Evolutionary conservation across 2,329 filamentous ascomycete species (phyloP).

Genomic region (Basipetospora chlamydospora): DNA sequence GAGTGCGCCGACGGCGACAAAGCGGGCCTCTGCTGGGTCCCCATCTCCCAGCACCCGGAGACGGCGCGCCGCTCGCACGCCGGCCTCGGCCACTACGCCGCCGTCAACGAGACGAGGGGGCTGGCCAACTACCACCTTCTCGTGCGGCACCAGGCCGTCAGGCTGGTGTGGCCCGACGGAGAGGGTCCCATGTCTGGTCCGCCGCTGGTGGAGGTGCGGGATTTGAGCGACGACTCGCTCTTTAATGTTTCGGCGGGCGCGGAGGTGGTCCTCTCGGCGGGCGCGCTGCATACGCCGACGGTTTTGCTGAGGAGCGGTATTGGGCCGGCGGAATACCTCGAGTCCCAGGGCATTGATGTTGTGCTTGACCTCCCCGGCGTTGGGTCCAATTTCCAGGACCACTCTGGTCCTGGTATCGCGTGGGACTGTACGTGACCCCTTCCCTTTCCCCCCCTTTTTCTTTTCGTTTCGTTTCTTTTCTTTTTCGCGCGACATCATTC

Average conservation of each 20-base stretch:
- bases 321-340: conserved; percentile 23
- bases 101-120: conserved; percentile 10
- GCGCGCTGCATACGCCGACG: conserved; percentile 33
- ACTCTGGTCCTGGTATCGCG: conserved; percentile 21
- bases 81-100: conserved; percentile 16
- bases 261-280: conserved; percentile 32
- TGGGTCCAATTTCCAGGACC: conserved; percentile 44
- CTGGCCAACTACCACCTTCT: conserved; percentile 13
- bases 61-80: conserved; percentile 15
- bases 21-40: conserved; percentile 3
- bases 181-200: conserved; percentile 5
- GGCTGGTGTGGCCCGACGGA: conserved; percentile 8
- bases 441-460: background rate
- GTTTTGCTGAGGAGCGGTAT: conserved; percentile 36
- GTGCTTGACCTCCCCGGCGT: conserved; percentile 37
- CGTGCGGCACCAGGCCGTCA: conserved; percentile 15
- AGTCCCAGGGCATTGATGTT: conserved; percentile 24
- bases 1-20: conserved; percentile 10
- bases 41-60: conserved; percentile 15
- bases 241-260: conserved; percentile 9
- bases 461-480: conserved; percentile 6
- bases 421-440: conserved; percentile 7
- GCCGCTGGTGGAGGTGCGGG: conserved; percentile 11
- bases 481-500: no score
- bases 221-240: conserved; percentile 6